Conservation (phyloP, 2,329 filamentous ascomycete species). For the Westerdykella sp. region DNA sequence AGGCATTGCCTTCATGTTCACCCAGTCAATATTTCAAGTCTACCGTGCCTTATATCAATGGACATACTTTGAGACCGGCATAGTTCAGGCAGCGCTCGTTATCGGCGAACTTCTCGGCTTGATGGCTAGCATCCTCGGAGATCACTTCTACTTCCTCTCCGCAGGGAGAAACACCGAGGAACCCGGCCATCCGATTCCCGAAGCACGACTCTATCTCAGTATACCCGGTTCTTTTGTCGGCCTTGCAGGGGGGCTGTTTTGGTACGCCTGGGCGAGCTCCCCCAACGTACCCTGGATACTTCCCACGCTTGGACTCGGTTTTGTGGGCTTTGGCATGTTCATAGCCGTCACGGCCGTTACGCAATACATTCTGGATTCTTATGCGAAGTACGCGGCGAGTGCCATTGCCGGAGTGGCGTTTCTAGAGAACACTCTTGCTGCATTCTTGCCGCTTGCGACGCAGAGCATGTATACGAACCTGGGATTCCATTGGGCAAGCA, state of each 20-base stretch:
- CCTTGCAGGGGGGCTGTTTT: slow-evolving; percentile 46
- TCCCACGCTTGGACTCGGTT: slow-evolving; percentile 42
- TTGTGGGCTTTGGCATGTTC: slow-evolving; percentile 48
- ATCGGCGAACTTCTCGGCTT: slow-evolving; percentile 43
- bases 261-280: slow-evolving; percentile 47
- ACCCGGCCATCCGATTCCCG: slow-evolving; percentile 39
- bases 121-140: slow-evolving; percentile 31
- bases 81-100: slow-evolving; percentile 42
- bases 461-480: slow-evolving; percentile 12
- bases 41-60: slow-evolving; percentile 38
- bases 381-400: slow-evolving; percentile 46
- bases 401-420: slow-evolving; percentile 46
- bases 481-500: too few relatives aligned
- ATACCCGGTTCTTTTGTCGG: slow-evolving; percentile 43
- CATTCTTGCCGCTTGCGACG: slow-evolving; percentile 44
- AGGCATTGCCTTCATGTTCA: slow-evolving; percentile 47
- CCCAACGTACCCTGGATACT: slow-evolving; percentile 42
- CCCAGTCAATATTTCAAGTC: slow-evolving; percentile 43
- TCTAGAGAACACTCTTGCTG: slow-evolving; percentile 46
- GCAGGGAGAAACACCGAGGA: slow-evolving; percentile 34
- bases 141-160: slow-evolving; percentile 39
- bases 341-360: slow-evolving; percentile 43
- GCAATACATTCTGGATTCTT: slow-evolving; percentile 48
- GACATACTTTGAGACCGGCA: slow-evolving; percentile 39
- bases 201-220: slow-evolving; percentile 42